Evolutionary conservation across 2,329 filamentous ascomycete genomes (phyloP), one percentile per base, ranked within the genome.

Genomic region (Rhynchosporium agropyri): DNA sequence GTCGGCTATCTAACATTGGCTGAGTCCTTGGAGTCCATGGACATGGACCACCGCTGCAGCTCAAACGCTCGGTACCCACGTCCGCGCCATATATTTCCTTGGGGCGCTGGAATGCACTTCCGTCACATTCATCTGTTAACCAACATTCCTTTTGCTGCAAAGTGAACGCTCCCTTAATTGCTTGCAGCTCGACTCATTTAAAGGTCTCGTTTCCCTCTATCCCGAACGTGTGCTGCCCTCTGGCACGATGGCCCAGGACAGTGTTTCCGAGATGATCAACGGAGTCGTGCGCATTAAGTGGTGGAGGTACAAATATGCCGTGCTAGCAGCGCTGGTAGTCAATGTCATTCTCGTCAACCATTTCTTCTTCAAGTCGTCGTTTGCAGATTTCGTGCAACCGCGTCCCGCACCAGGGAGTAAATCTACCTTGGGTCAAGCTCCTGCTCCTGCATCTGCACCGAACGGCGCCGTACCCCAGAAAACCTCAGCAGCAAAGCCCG

Each of bases 311-410:
- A 67, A 69, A 43, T 70, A 66, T n/a, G 38, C 69, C 3, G 12
- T 70, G 48, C 28, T 70, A 26, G 66, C 63, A 8, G 63, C 58
- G 31, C 48, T 70, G 42, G 29, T 70, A 26, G 33, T 70, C 38
- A 70, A 70, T 51, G 40, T 69, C 59, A 40, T 70, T 26, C 60
- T 71, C 56, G 64, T 70, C 62, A 68, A 70, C 51, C 64, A 66
- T 42, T 67, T 71, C 62, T 69, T 69, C 60, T 68, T 68, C 48
- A 62, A 69, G 46, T 45, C 63, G 6, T 62, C 68, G 4, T 53
- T 67, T 29, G 58, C 33, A 54, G 38, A 65, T 46, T 61, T 65
- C 63, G 45, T 67, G 67, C 58, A 57, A 48, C 49, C 55, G 33
- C 40, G 54, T 45, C 8, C 20, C 28, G 33, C 57, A n/a, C 5